phyloP scores from a whole-genome alignment of 2,329 filamentous ascomycete species.

The Epicoccum sorghinum region DNA sequence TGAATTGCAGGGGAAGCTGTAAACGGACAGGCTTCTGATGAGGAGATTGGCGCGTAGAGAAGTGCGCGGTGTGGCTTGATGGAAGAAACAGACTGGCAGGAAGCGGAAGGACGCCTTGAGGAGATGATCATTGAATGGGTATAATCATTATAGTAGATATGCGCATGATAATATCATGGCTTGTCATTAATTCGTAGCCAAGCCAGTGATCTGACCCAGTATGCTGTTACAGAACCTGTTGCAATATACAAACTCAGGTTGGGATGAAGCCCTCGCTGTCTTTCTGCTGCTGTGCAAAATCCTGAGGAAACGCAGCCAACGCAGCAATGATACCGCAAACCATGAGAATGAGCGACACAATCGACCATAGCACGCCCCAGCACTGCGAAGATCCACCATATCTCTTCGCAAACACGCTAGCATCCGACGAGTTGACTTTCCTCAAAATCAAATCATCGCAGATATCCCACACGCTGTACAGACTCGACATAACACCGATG shows the following conservation, averaged over 20 bases:
- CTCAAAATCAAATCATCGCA: conserved; percentile 81
- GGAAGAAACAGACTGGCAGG: no score
- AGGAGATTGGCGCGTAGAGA: no score
- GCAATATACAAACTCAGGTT: conserved; percentile 34
- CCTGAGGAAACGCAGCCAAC: conserved; percentile 76
- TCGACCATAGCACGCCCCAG: conserved; percentile 80
- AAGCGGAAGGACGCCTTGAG: no score
- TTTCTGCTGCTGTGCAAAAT: conserved; percentile 69
- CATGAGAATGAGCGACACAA: conserved; percentile 76
- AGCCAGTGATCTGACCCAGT: neutral
- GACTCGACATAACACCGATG: conserved; percentile 80
- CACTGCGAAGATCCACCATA: conserved; percentile 82
- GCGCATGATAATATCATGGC: no score
- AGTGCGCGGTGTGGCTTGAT: no score
- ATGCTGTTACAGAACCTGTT: neutral
- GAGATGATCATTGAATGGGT: no score
- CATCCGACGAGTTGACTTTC: conserved; percentile 81
- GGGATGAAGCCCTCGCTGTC: conserved; percentile 72
- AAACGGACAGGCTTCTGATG: no score
- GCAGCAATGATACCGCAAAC: conserved; percentile 74
- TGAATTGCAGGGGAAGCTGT: no score
- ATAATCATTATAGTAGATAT: no score
- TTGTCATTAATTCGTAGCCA: neutral
- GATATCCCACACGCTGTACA: conserved; percentile 86
- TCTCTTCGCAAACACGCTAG: conserved; percentile 76